Conservation (phyloP, 2,329 filamentous ascomycete species). For the Leptosphaerulina australis region DNA sequence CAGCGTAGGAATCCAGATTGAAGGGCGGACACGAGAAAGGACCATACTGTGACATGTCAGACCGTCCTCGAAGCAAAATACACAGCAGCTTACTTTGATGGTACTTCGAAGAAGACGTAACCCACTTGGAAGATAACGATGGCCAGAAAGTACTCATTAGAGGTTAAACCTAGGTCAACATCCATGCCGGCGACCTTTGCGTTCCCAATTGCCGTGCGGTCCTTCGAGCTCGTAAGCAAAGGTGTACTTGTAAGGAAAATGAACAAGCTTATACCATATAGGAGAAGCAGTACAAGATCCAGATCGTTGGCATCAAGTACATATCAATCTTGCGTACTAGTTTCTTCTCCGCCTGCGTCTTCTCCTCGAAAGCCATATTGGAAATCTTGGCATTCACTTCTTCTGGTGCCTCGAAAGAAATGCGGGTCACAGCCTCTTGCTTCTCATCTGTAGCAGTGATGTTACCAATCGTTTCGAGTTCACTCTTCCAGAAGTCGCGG, state of each 20-base stretch:
- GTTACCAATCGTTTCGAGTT: slow-evolving; percentile 15
- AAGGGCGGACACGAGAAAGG: slow-evolving; percentile 27
- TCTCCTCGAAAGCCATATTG: slow-evolving; percentile 17
- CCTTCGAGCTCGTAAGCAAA: slow-evolving; percentile 13
- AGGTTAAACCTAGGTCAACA: slow-evolving; percentile 38
- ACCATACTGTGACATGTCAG: slow-evolving; percentile 26
- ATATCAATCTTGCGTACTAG: slow-evolving; percentile 33
- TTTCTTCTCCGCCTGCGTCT: slow-evolving; percentile 28
- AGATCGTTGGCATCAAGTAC: slow-evolving; percentile 35
- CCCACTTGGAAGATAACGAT: slow-evolving; percentile 33
- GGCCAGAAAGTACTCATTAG: slow-evolving; percentile 57
- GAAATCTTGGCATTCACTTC: slow-evolving; percentile 14
- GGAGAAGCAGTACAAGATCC: slow-evolving; percentile 32
- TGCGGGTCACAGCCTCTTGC: slow-evolving; percentile 8
- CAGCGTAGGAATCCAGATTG: slow-evolving; percentile 28
- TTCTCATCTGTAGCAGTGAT: slow-evolving; percentile 15
- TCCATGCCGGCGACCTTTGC: slow-evolving; percentile 43
- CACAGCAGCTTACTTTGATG: slow-evolving; percentile 24
- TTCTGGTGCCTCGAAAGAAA: slow-evolving; percentile 1
- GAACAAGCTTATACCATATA: slow-evolving; percentile 26
- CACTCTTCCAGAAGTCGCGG: slow-evolving; percentile 10
- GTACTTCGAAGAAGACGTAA: slow-evolving; percentile 33
- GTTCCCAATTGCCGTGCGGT: slow-evolving; percentile 51
- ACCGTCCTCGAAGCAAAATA: not conserved
- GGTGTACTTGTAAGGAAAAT: not conserved